Evolutionary conservation across 306 rosid species (phyloP), one percentile per base, ranked within the genome.

Genomic region (Quercus bicolor): DNA sequence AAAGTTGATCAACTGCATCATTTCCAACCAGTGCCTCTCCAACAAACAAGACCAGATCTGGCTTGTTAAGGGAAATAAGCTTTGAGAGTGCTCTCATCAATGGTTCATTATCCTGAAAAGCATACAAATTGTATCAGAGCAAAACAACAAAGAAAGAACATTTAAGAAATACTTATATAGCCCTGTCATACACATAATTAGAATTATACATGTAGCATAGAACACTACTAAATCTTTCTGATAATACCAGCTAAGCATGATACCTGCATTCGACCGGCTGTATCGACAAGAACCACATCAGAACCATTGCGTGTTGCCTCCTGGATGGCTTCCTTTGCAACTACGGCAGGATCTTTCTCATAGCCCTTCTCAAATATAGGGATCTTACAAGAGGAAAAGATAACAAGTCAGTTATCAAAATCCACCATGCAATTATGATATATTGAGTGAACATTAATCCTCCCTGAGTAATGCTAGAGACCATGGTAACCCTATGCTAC

Each of bases 241-340:
- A 57, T 9, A 62, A 72, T 56, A 71, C 56, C 45, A 80, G 15
- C 60, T 56, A 65, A 75, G 66, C 31, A 72, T 34, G 16, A 26
- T 82, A 96, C 98, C 97, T 96, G 99, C 97, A 96, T 96, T 79
- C 99, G 87, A 61, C 97, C 99, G 89, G 99, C 99, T 18, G 99
- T 96, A 75, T 93, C 99, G 78, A 93, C 99, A 64, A 96, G 96
- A 81, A 96, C 98, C 54, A 96, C 99, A 60, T 95, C 99, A 16
- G 99, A 93, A 66, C 99, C 99, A 83, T 90, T 91, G 75, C 82
- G 88, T 28, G 92, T 83, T 73, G 99, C 98, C 86, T 91, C 97
- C 83, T 89, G 99, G 82, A 96, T 96, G 64, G 99, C 99, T 89
- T 96, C 99, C 86, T 95, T 95, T 76, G 99, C 98, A 52, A 95